These are phyloP conservation scores for Colletotrichum lini DNA, from an alignment of 2,329 filamentous ascomycete species.

Conservation along the genomic window DNA sequence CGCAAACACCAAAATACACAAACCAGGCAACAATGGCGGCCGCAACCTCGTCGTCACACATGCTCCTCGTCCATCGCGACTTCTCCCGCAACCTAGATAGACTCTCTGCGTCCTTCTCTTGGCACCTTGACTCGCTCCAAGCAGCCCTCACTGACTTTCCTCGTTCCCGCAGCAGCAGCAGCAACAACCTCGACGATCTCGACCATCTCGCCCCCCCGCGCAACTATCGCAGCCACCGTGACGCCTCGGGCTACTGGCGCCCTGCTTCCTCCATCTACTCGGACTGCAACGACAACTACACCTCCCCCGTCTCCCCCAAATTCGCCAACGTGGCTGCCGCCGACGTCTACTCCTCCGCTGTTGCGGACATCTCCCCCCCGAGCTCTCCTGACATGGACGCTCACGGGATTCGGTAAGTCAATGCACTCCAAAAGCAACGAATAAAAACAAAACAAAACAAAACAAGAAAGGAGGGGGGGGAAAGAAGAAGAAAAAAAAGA, in stretches of 20 bases:
- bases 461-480: too few relatives aligned
- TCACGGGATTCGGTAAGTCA: slow-evolving; percentile 59
- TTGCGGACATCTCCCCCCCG: slow-evolving; percentile 66
- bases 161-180: slow-evolving; percentile 21
- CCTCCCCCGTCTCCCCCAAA: slow-evolving; percentile 37
- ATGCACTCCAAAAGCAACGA: background rate
- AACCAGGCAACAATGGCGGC: background rate
- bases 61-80: slow-evolving; percentile 18
- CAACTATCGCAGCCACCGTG: slow-evolving; percentile 12
- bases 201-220: slow-evolving; percentile 32
- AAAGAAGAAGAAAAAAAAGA: too few relatives aligned
- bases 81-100: slow-evolving; percentile 18
- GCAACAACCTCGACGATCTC: background rate
- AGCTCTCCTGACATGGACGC: slow-evolving; percentile 67
- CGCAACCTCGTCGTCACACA: slow-evolving; percentile 25
- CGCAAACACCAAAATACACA: too few relatives aligned
- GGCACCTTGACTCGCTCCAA: slow-evolving; percentile 3
- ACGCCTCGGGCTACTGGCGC: slow-evolving; percentile 31
- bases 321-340: slow-evolving; percentile 44
- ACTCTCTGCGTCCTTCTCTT: slow-evolving; percentile 1
- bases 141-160: slow-evolving; percentile 20
- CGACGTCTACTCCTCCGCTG: slow-evolving; percentile 35
- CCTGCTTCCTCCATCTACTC: slow-evolving; percentile 42
- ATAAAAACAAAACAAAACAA: too few relatives aligned
- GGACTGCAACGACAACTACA: slow-evolving; percentile 15